Conservation (phyloP, 768 basidiomycete genomes). For the Russula olivacea region DNA sequence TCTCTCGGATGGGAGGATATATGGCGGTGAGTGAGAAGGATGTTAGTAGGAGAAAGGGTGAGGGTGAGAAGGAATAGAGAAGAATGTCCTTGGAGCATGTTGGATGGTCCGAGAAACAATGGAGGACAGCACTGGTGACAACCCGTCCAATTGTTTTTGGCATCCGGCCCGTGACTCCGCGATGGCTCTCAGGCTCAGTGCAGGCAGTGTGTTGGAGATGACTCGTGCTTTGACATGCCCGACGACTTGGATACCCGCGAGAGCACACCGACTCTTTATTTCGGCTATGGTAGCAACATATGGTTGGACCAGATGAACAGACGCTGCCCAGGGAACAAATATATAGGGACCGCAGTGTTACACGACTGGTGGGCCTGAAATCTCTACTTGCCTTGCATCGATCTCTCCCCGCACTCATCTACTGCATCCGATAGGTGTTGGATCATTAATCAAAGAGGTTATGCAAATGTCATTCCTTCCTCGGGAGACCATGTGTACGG, state of each 20-base stretch:
- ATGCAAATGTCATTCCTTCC: slow-evolving; percentile 15
- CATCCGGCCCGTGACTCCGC: neutral
- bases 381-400: too few relatives aligned
- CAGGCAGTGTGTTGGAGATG: too few relatives aligned
- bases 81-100: neutral
- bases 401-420: neutral
- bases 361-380: slow-evolving; percentile 8
- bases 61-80: neutral
- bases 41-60: neutral
- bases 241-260: neutral
- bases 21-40: neutral
- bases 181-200: too few relatives aligned
- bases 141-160: neutral
- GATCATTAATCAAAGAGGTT: slow-evolving; percentile 18
- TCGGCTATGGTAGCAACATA: slow-evolving; percentile 20
- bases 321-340: slow-evolving; percentile 19
- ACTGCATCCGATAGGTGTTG: slow-evolving; percentile 11
- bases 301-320: slow-evolving; percentile 22
- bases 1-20: neutral
- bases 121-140: neutral
- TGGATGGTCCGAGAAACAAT: neutral
- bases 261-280: neutral
- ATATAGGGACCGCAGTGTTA: slow-evolving; percentile 5
- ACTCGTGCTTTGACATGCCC: neutral
- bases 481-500: slow-evolving; percentile 11